These are phyloP conservation scores for Nannizziopsis barbatae DNA, from an alignment of 2,329 filamentous ascomycete genomes.

Conservation along the genomic window DNA sequence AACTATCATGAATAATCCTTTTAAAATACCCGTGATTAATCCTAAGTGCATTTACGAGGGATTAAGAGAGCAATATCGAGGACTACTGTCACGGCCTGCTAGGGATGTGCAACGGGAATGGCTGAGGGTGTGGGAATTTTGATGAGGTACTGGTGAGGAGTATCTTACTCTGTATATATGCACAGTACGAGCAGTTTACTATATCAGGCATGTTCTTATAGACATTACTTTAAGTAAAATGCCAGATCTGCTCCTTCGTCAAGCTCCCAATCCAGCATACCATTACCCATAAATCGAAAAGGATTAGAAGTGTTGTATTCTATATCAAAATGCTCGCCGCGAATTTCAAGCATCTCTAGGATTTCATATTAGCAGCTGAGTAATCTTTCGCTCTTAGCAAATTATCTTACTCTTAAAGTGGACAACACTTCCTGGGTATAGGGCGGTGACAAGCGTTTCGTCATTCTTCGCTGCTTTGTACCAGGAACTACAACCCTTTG, in stretches of 20 bases:
- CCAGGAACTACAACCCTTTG: slow-evolving; percentile 14
- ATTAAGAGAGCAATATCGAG: too few species aligned
- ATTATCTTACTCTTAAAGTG: slow-evolving; percentile 13
- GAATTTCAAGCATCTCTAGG: slow-evolving; percentile 9
- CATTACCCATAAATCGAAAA: slow-evolving; percentile 18
- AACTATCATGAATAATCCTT: too few species aligned
- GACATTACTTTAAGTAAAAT: slow-evolving; percentile 1
- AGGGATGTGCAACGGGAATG: too few species aligned
- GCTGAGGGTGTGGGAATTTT: too few species aligned
- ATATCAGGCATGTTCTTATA: neutral
- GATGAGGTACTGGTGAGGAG: too few species aligned
- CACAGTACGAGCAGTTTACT: neutral
- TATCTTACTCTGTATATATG: too few species aligned
- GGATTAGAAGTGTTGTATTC: slow-evolving; percentile 16
- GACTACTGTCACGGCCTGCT: too few species aligned
- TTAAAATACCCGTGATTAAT: too few species aligned
- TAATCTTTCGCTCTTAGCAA: neutral
- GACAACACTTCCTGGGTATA: slow-evolving; percentile 18
- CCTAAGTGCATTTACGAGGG: too few species aligned
- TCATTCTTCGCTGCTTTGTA: slow-evolving; percentile 14
- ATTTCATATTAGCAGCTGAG: neutral
- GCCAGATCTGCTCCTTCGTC: slow-evolving; percentile 4
- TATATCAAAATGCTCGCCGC: slow-evolving; percentile 18
- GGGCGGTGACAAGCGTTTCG: slow-evolving; percentile 14
- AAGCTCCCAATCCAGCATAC: slow-evolving; percentile 11